phyloP scores from a whole-genome alignment of 2,329 filamentous ascomycete genomes.

The Didymella segeticola region DNA sequence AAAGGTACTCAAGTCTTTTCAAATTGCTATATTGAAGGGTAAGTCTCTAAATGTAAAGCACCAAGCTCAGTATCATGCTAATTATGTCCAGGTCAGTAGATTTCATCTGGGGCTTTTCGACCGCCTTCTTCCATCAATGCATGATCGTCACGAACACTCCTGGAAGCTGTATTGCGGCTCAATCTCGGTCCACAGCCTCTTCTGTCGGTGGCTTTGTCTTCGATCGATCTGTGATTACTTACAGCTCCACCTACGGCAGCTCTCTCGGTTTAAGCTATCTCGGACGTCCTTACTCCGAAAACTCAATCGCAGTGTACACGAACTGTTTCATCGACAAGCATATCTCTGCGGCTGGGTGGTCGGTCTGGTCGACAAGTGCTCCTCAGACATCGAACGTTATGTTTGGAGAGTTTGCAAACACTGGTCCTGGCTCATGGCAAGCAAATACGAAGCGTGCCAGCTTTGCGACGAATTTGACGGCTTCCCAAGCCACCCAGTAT shows the following conservation, averaged over 20 bases:
- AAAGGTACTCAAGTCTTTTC: slow-evolving; percentile 62
- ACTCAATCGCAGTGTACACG: slow-evolving; percentile 44
- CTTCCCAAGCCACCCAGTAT: slow-evolving; percentile 45
- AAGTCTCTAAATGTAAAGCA: too few species aligned
- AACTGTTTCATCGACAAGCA: slow-evolving; percentile 47
- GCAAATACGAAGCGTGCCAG: slow-evolving; percentile 38
- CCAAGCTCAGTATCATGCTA: not conserved
- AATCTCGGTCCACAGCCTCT: slow-evolving; percentile 21
- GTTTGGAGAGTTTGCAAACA: slow-evolving; percentile 47
- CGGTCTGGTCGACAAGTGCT: slow-evolving; percentile 40
- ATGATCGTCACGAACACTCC: slow-evolving; percentile 39
- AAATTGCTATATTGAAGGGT: slow-evolving; percentile 61
- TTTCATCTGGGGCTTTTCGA: slow-evolving; percentile 62
- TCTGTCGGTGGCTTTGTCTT: slow-evolving; percentile 58
- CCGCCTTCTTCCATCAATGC: slow-evolving; percentile 58
- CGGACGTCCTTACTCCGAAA: slow-evolving; percentile 54
- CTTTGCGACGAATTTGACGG: slow-evolving; percentile 48
- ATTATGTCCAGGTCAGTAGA: slow-evolving; percentile 50
- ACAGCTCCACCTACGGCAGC: slow-evolving; percentile 42
- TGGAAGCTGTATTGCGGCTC: slow-evolving; percentile 31
- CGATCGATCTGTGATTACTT: slow-evolving; percentile 56
- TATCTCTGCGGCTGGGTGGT: slow-evolving; percentile 44
- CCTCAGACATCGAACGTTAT: slow-evolving; percentile 46
- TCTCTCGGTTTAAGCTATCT: slow-evolving; percentile 49
- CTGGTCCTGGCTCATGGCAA: slow-evolving; percentile 43